These are phyloP conservation scores for Rhodotorula sp. DNA, from an alignment of 1,284 basidiomycete genomes.

Conservation along the genomic window DNA sequence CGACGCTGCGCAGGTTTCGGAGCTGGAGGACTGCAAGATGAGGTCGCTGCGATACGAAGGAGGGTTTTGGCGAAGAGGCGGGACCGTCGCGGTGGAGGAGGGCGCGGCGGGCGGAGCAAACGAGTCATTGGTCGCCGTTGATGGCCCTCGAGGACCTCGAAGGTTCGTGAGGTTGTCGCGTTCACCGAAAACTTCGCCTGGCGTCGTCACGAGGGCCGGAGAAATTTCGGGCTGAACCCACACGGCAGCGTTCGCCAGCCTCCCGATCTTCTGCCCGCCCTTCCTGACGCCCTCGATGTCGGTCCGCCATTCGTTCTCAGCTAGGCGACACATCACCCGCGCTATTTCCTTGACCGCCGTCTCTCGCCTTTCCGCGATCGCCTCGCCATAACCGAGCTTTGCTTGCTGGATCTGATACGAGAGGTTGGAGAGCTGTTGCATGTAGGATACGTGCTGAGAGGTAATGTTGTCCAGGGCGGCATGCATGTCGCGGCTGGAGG, in stretches of 20 bases:
- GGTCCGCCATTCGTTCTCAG: slow-evolving; percentile 24
- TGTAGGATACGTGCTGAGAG: slow-evolving; percentile 12
- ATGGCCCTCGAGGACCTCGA: slow-evolving; percentile 10
- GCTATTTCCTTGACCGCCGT: slow-evolving; percentile 13
- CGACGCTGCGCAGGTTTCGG: background rate
- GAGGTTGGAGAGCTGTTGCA: slow-evolving; percentile 5
- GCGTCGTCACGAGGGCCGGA: background rate
- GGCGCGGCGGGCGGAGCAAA: background rate
- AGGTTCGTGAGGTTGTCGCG: background rate
- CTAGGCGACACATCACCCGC: slow-evolving; percentile 4
- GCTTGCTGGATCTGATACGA: slow-evolving; percentile 4
- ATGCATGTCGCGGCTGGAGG: slow-evolving; percentile 13
- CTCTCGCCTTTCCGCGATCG: slow-evolving; percentile 20
- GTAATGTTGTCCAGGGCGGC: slow-evolving; percentile 25
- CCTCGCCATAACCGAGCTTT: slow-evolving; percentile 8
- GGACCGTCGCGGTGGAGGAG: background rate
- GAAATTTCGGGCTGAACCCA: slow-evolving; percentile 26
- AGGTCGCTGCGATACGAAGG: no score
- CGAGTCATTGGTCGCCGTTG: background rate
- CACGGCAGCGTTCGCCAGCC: slow-evolving; percentile 7
- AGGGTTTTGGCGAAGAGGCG: no score
- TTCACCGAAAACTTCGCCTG: background rate
- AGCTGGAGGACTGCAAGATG: background rate
- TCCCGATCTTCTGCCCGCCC: slow-evolving; percentile 14
- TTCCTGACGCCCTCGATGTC: slow-evolving; percentile 21